These are phyloP conservation scores for Coccomyxa subellipsoidea DNA, from an alignment of 163 green algal species.

Conservation along the genomic window DNA sequence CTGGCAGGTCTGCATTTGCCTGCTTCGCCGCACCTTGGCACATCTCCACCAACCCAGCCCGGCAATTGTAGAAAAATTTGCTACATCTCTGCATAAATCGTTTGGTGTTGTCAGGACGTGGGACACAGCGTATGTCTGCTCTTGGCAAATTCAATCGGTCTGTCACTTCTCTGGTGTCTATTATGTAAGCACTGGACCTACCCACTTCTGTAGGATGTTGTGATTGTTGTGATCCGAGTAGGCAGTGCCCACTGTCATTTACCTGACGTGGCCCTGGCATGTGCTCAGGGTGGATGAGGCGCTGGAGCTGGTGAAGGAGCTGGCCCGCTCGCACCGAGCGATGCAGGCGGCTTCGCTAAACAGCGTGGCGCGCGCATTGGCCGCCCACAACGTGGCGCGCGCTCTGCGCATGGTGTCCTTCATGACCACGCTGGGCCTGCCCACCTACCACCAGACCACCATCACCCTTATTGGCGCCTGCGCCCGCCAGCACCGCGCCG, in stretches of 20 bases:
- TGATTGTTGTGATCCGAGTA: neutral
- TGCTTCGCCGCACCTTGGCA: neutral
- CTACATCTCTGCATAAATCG: too few relatives aligned
- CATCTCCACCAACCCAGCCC: too few relatives aligned
- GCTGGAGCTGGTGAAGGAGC: constrained; percentile 58
- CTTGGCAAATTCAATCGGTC: too few relatives aligned
- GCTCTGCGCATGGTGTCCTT: constrained; percentile 59
- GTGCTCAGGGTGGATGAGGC: constrained; percentile 10
- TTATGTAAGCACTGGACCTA: too few relatives aligned
- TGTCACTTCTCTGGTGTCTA: too few relatives aligned
- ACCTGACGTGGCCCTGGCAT: neutral
- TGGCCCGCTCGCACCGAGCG: constrained; percentile 42
- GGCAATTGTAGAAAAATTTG: too few relatives aligned
- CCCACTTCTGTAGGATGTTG: too few relatives aligned
- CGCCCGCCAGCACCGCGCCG: constrained; percentile 23
- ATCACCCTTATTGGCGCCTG: constrained; percentile 43
- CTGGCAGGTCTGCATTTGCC: neutral
- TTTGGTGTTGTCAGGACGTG: too few relatives aligned
- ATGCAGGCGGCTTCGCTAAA: constrained; percentile 53
- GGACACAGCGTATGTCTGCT: too few relatives aligned
- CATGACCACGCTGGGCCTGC: constrained; percentile 46
- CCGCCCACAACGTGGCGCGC: constrained; percentile 27
- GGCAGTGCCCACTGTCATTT: neutral
- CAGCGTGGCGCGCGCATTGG: constrained; percentile 57
- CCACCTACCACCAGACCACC: constrained; percentile 33